A percentile compares a stretch with the other conserved stretches of the same genome.
Evolutionary conservation across 169 alveolate genomes (phyloP).

Genomic region (Cystoisospora suis): DNA sequence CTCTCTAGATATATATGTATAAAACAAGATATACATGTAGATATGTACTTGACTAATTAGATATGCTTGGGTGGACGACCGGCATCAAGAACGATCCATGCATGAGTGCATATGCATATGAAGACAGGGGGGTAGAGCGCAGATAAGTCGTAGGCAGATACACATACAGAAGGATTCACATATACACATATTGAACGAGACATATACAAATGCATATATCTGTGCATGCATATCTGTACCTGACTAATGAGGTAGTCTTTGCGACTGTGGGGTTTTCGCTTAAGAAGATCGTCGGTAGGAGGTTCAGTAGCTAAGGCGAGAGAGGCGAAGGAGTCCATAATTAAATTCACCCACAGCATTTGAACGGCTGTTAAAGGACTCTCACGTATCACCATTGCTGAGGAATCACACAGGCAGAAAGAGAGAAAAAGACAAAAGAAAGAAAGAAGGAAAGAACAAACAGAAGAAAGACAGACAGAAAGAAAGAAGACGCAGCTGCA

Average conservation of each 20-base stretch:
- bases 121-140: neutral
- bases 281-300: constrained; percentile 82
- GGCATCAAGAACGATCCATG: no score
- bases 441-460: neutral
- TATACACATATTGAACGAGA: neutral
- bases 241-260: constrained; percentile 82
- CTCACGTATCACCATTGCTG: constrained; percentile 63
- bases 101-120: neutral
- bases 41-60: neutral
- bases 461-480: neutral
- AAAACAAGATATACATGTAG: neutral
- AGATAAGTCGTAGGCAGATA: neutral
- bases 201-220: neutral
- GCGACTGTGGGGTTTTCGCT: constrained; percentile 84
- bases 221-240: neutral
- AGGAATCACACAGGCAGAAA: no score
- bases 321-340: constrained; percentile 86
- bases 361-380: constrained; percentile 78
- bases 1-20: neutral
- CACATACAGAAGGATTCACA: neutral
- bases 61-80: neutral
- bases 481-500: neutral
- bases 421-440: no score
- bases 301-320: constrained; percentile 92
- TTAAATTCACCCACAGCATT: constrained; percentile 72